Evolutionary conservation across 2,329 filamentous ascomycete genomes (phyloP), one percentile per base, ranked within the genome.

Genomic region (Fusarium buharicum): DNA sequence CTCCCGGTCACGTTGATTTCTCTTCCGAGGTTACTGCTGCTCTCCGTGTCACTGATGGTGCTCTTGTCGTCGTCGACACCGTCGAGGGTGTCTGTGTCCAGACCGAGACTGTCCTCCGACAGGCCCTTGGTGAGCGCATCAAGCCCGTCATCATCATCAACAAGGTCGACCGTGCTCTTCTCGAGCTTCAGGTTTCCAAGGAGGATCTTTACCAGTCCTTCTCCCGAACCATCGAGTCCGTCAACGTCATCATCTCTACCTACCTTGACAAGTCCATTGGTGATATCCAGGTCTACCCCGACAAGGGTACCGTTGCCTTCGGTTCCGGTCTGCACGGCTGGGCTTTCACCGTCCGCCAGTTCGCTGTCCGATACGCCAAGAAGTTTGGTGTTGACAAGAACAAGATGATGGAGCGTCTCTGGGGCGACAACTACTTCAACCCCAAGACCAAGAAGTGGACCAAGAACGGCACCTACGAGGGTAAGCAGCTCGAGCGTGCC

Each of bases 331-430:
- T 98, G 68, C 95, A 99, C 86, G 95, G 95, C 82, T 99, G 95
- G 95, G 94, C 93, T 76, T 99, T 99, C 90, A 99, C 95, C 76
- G 84, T 98, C 84, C 92, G 95, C 77, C 95, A 99, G 83, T 99
- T 99, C 82, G 95, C 95, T 73, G 81, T 87, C 78, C 89, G 90
- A 76, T 99, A 99, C 81, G 91, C 94, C 83, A 98, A 98, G 93
- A 99, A 99, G 85, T 99, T 99, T 76, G 95, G 95, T 90, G 95
- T 99, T 74, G 94, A 99, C 89, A 93, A 93, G 82, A 90, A 89
- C 85, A 98, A 98, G 92, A 97, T 99, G 95, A 97, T 98, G 91
- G 92, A 97, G 86, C 93, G 95, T 90, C 92, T 99, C 73, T 99
- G 95, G 95, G 95, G 95, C 72, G 95, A 99, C 89, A 97, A 93